phyloP scores from a whole-genome alignment of 2,329 filamentous ascomycete genomes.

The Penicillium sp. region DNA sequence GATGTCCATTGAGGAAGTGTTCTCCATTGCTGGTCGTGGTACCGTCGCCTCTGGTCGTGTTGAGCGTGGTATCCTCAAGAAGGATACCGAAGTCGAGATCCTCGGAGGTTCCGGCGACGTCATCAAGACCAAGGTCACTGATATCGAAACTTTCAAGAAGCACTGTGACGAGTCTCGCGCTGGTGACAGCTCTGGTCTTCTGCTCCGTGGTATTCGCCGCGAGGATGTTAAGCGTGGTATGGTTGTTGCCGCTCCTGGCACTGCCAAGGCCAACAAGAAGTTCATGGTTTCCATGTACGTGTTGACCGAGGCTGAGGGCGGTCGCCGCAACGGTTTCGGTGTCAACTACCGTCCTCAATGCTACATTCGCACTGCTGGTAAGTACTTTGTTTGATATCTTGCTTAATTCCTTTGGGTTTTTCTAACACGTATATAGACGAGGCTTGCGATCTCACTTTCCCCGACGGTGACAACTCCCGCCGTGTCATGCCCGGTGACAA shows the following conservation, averaged over 20 bases:
- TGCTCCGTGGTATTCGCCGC: slow-evolving; percentile 93
- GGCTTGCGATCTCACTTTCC: slow-evolving; percentile 79
- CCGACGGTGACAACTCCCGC: slow-evolving; percentile 77
- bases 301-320: slow-evolving; percentile 96
- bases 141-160: slow-evolving; percentile 99
- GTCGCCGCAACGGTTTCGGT: slow-evolving; percentile 92
- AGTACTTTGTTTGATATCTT: slow-evolving; percentile 49
- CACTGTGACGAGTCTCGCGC: slow-evolving; percentile 95
- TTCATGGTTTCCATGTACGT: slow-evolving; percentile 98
- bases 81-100: slow-evolving; percentile 91
- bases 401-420: not conserved
- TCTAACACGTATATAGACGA: slow-evolving; percentile 54
- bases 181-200: slow-evolving; percentile 96
- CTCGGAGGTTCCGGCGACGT: slow-evolving; percentile 80
- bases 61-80: slow-evolving; percentile 92
- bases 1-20: slow-evolving; percentile 95
- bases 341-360: slow-evolving; percentile 97
- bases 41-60: slow-evolving; percentile 97
- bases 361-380: slow-evolving; percentile 90
- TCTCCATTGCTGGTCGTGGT: slow-evolving; percentile 89
- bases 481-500: slow-evolving; percentile 99
- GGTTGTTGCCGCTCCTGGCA: slow-evolving; percentile 85
- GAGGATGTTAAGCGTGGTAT: slow-evolving; percentile 95
- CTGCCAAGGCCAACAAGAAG: slow-evolving; percentile 83
- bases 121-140: slow-evolving; percentile 99